These are phyloP conservation scores for Halophytophthora batemanensis DNA, from an alignment of 352 stramenopile species.

Conservation along the genomic window DNA sequence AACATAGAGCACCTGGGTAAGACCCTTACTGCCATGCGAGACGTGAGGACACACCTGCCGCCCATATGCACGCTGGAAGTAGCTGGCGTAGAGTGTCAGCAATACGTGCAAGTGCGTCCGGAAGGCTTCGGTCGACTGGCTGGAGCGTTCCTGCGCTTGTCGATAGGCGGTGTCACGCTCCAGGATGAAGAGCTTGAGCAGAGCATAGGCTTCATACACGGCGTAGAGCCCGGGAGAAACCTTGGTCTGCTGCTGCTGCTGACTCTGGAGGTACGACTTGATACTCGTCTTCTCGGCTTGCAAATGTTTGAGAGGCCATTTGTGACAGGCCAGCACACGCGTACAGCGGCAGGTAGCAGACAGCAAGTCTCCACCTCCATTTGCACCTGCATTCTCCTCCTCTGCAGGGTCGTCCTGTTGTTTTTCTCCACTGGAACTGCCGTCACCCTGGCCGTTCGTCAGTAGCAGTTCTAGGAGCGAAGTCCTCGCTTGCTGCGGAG, in stretches of 20 bases:
- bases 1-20: conserved; percentile 1
- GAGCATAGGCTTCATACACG: conserved; percentile 41
- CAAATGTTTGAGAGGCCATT: conserved; percentile 32
- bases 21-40: neutral
- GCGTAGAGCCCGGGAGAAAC: conserved; percentile 3
- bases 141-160: conserved; percentile 7
- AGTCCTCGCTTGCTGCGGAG: too few relatives aligned
- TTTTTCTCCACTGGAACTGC: too few relatives aligned
- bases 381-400: conserved; percentile 10
- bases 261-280: conserved; percentile 23
- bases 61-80: conserved; percentile 41
- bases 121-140: conserved; percentile 11
- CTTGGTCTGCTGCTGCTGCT: conserved; percentile 7
- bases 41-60: conserved; percentile 28
- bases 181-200: conserved; percentile 55
- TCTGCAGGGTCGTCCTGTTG: neutral
- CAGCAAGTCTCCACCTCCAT: conserved; percentile 8
- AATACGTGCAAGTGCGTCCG: conserved; percentile 39
- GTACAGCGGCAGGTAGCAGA: conserved; percentile 1
- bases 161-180: conserved; percentile 26
- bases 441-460: too few relatives aligned
- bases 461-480: too few relatives aligned
- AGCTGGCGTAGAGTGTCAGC: conserved; percentile 48
- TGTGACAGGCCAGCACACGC: conserved; percentile 28
- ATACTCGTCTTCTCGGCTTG: conserved; percentile 31